Evolutionary conservation across 805 yeast genomes (phyloP).

Genomic region (Lipomyces lipofer): DNA sequence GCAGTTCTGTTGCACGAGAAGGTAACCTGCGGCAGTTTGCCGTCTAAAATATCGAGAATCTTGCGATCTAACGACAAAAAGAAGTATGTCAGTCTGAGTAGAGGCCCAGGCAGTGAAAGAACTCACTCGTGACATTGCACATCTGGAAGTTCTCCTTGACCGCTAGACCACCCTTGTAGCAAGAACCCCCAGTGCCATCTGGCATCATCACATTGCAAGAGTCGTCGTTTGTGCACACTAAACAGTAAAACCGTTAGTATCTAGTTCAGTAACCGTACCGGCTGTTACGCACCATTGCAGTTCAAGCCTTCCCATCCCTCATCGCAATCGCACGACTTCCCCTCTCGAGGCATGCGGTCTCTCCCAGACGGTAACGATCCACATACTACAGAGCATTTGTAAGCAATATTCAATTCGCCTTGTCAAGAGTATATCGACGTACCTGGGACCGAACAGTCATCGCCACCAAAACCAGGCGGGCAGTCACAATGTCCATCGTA

Average conservation of each 20-base stretch:
- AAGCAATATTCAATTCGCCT: conserved; percentile 31
- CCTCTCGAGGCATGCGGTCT: conserved; percentile 56
- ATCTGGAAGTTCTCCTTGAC: conserved; percentile 81
- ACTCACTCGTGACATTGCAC: conserved; percentile 81
- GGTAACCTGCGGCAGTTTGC: conserved; percentile 86
- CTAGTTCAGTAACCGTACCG: not conserved
- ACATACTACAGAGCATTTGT: conserved; percentile 49
- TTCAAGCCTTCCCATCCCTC: conserved; percentile 94
- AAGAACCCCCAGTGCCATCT: conserved; percentile 78
- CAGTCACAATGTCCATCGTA: conserved; percentile 92
- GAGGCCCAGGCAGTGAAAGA: not conserved
- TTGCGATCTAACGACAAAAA: conserved; percentile 50
- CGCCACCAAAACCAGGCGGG: conserved; percentile 89
- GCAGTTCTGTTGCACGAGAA: conserved; percentile 77
- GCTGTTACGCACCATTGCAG: conserved; percentile 52
- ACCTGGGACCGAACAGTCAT: conserved; percentile 79
- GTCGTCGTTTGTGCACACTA: conserved; percentile 65
- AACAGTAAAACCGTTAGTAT: not conserved
- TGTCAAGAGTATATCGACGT: not conserved
- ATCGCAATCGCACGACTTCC: conserved; percentile 65
- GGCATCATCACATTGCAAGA: conserved; percentile 90
- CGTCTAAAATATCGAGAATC: conserved; percentile 75
- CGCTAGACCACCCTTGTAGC: conserved; percentile 81
- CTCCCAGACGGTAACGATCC: conserved; percentile 72
- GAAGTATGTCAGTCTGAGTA: too few relatives aligned